Evolutionary conservation across 345 rosid species (phyloP).

Genomic region (Boechera divaricarpa): DNA sequence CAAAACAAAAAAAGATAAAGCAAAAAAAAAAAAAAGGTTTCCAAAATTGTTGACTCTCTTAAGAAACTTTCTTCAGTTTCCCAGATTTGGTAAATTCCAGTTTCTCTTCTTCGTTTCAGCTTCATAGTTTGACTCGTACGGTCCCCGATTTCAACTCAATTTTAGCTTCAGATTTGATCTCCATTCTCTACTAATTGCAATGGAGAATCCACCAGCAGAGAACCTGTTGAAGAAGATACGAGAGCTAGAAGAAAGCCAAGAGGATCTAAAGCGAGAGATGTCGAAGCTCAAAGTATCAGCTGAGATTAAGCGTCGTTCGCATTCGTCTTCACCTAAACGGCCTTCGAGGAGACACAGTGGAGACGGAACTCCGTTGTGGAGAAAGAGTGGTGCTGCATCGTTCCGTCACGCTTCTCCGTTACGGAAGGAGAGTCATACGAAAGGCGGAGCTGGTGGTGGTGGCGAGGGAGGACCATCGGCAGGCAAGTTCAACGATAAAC

Average conservation of each 20-base stretch:
- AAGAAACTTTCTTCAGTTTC: neutral
- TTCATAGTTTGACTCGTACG: neutral
- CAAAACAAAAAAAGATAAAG: conserved; percentile 36
- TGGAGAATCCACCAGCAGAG: conserved; percentile 78
- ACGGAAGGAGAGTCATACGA: conserved; percentile 66
- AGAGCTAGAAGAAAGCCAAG: conserved; percentile 86
- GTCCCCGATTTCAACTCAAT: conserved; percentile 28
- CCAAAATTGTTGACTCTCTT: neutral
- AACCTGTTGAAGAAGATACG: conserved; percentile 84
- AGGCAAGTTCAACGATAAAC: conserved; percentile 73
- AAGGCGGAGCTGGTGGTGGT: conserved; percentile 29
- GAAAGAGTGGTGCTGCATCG: conserved; percentile 70
- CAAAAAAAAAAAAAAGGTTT: conserved; percentile 24
- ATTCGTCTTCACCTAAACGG: conserved; percentile 83
- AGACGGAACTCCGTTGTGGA: conserved; percentile 46
- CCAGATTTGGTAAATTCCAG: neutral
- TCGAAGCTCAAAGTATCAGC: conserved; percentile 58
- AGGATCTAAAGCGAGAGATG: conserved; percentile 78
- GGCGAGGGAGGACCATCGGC: conserved; percentile 56
- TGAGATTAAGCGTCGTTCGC: conserved; percentile 65
- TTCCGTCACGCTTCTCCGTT: conserved; percentile 86
- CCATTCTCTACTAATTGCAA: conserved; percentile 20
- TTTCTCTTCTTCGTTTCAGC: neutral
- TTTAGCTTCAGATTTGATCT: conserved; percentile 35
- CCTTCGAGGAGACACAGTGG: conserved; percentile 47